Percentiles rank a stretch among this genome's conserved stretches.
Conservation (phyloP, 805 yeast genomes). For the Wickerhamomyces silvicola region DNA sequence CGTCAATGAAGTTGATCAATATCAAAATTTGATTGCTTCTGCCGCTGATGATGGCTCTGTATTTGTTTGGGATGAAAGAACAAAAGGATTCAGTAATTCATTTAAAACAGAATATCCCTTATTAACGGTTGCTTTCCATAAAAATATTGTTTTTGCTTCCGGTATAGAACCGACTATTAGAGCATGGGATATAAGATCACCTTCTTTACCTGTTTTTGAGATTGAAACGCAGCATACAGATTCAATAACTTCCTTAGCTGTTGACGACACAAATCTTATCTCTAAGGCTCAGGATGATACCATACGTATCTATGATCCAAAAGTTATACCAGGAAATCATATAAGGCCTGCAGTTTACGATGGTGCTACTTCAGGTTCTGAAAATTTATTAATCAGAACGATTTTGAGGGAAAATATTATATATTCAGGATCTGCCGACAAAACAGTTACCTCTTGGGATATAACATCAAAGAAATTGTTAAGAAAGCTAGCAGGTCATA, state of each 20-base stretch:
- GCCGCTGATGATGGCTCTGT: slow-evolving; percentile 63
- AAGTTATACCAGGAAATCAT: slow-evolving; percentile 28
- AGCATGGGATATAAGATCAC: slow-evolving; percentile 51
- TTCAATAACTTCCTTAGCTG: slow-evolving; percentile 50
- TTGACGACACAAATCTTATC: slow-evolving; percentile 38
- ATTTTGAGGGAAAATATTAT: slow-evolving; percentile 35
- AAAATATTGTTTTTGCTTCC: slow-evolving; percentile 41
- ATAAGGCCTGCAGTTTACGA: slow-evolving; percentile 42
- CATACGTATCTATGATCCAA: slow-evolving; percentile 50
- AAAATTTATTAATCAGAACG: slow-evolving; percentile 45
- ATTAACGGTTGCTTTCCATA: slow-evolving; percentile 41
- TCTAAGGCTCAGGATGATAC: slow-evolving; percentile 53
- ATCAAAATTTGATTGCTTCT: slow-evolving; percentile 35
- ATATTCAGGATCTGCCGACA: slow-evolving; percentile 60
- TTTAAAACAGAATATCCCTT: slow-evolving; percentile 52
- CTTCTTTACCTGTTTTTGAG: slow-evolving; percentile 37
- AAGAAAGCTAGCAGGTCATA: slow-evolving; percentile 52
- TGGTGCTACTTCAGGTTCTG: slow-evolving; percentile 52
- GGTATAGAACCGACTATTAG: slow-evolving; percentile 65
- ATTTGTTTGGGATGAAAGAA: slow-evolving; percentile 58
- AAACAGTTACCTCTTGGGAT: slow-evolving; percentile 56
- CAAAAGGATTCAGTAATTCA: slow-evolving; percentile 34
- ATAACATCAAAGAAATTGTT: slow-evolving; percentile 39
- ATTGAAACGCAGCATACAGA: slow-evolving; percentile 39
- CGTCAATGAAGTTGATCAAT: slow-evolving; percentile 47